These are phyloP conservation scores for Xylariaceae sp. DNA, from an alignment of 2,329 filamentous ascomycete genomes.

Conservation along the genomic window DNA sequence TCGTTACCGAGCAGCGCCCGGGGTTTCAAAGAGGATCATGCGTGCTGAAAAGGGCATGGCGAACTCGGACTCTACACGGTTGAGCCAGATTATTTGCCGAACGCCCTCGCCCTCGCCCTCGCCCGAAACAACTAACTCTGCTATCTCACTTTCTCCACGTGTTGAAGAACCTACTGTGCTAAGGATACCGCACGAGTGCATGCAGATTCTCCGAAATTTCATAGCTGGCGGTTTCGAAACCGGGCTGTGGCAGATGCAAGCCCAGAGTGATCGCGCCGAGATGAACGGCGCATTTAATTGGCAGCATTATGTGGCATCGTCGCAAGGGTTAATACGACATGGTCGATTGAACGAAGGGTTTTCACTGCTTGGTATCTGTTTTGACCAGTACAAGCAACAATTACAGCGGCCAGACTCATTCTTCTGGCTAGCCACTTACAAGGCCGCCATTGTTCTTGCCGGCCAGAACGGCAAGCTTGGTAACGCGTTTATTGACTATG, in stretches of 20 bases:
- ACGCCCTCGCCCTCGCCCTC: slow-evolving; percentile 37
- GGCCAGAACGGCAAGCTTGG: slow-evolving; percentile 27
- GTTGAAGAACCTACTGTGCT: slow-evolving; percentile 32
- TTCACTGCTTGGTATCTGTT: slow-evolving; percentile 31
- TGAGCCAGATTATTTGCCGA: slow-evolving; percentile 29
- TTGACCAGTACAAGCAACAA: slow-evolving; percentile 34
- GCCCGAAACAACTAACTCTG: slow-evolving; percentile 22
- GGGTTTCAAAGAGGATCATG: slow-evolving; percentile 34
- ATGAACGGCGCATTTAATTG: slow-evolving; percentile 35
- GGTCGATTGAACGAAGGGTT: slow-evolving; percentile 34
- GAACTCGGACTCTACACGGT: slow-evolving; percentile 11
- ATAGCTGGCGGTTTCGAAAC: slow-evolving; percentile 28
- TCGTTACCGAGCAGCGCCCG: slow-evolving; percentile 26
- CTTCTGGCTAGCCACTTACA: slow-evolving; percentile 37
- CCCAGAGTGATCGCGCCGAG: slow-evolving; percentile 20
- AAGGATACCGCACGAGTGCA: slow-evolving; percentile 33
- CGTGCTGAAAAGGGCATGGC: slow-evolving; percentile 26
- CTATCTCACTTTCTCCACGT: slow-evolving; percentile 25
- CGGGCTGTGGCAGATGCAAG: slow-evolving; percentile 29
- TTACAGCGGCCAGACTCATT: slow-evolving; percentile 33
- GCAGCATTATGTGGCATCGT: slow-evolving; percentile 35
- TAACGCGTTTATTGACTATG: slow-evolving; percentile 32
- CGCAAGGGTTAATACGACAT: slow-evolving; percentile 35
- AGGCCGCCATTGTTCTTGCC: slow-evolving; percentile 34
- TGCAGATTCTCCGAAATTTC: slow-evolving; percentile 33